Evolutionary conservation across 805 yeast genomes (phyloP).

Genomic region (Kurtzmaniella cleridarum): DNA sequence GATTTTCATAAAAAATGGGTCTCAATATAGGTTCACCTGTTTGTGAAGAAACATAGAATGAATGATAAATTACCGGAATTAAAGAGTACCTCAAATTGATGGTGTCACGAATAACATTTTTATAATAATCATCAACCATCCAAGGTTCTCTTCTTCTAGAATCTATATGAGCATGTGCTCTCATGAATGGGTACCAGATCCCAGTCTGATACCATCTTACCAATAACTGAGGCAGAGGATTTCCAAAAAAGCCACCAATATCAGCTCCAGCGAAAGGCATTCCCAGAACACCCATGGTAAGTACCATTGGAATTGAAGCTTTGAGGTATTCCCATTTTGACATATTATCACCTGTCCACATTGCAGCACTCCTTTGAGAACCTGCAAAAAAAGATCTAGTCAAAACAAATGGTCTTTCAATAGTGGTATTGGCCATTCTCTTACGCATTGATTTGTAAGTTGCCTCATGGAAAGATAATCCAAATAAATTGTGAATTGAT

Average conservation of each 20-base stretch:
- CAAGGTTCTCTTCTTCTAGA: conserved; percentile 91
- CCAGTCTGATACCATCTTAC: conserved; percentile 97
- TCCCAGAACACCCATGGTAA: conserved; percentile 76
- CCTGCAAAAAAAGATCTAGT: conserved; percentile 89
- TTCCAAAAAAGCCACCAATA: conserved; percentile 93
- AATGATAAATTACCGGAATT: conserved; percentile 76
- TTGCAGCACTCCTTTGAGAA: conserved; percentile 84
- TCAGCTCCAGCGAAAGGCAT: conserved; percentile 95
- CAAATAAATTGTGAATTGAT: conserved; percentile 83
- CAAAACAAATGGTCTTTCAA: conserved; percentile 76
- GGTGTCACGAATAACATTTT: conserved; percentile 61
- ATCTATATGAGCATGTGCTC: conserved; percentile 96
- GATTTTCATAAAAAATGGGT: conserved; percentile 59
- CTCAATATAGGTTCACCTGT: conserved; percentile 66
- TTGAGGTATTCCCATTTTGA: conserved; percentile 86
- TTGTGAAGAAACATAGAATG: conserved; percentile 58
- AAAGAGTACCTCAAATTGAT: conserved; percentile 68
- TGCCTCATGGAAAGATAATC: conserved; percentile 73
- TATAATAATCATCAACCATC: conserved; percentile 71
- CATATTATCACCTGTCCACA: conserved; percentile 98
- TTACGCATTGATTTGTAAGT: conserved; percentile 62
- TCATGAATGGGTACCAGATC: conserved; percentile 91
- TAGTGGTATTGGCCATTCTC: conserved; percentile 40
- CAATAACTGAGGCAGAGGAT: conserved; percentile 76
- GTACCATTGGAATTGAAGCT: conserved; percentile 79